Base-by-base conservation (phyloP, 2,329 filamentous ascomycete species). In the Curvularia lunata region DNA sequence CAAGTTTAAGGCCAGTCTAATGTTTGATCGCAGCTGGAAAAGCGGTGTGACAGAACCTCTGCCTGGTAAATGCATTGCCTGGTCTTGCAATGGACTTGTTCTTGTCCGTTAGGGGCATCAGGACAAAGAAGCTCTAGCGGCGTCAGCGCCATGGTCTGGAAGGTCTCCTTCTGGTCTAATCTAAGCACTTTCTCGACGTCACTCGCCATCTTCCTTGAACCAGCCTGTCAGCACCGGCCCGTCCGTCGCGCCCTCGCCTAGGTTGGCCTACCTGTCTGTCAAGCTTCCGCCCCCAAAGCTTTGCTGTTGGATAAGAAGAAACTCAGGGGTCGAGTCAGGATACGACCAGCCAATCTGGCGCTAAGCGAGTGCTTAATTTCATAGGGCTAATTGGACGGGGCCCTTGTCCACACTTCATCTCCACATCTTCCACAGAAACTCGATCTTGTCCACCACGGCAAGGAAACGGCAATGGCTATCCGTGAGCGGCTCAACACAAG, bases 231-330 rank as follows among this genome's bases (percentile, higher is more conserved):
- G 23, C 21, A 18, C 34, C 40, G 32, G 51, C 3, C 25, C 4
- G 41, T 10, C 30, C 13, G 10, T 38, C 18, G 18, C 28, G 9
- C 19, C 48, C 23, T 38, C 19, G 48, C 52, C 38, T 34, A 34
- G 53, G 38, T 42, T 38, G 25, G 37, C 45, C n/a, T 34, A 30
- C 45, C n/a, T 34, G 41, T 45, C 19, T 40, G 37, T 58, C 50
- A 67, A 65, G 63, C 61, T 63, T 59, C 65, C 61, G 63, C 64
- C 66, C 46, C 55, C 65, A 65, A 67, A 30, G 64, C 62, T 63
- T 68, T 63, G 56, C 54, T 46, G 30, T 41, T 25, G 19, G 18
- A 46, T 6, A 48, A 34, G 19, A 23, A 46, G 43, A 54, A 34
- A 52, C 40, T 62, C 58, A 66, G 59, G 67, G 64, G 59, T 48